phyloP scores from a whole-genome alignment of 345 rosid species.

The Noccaea caerulescens region DNA sequence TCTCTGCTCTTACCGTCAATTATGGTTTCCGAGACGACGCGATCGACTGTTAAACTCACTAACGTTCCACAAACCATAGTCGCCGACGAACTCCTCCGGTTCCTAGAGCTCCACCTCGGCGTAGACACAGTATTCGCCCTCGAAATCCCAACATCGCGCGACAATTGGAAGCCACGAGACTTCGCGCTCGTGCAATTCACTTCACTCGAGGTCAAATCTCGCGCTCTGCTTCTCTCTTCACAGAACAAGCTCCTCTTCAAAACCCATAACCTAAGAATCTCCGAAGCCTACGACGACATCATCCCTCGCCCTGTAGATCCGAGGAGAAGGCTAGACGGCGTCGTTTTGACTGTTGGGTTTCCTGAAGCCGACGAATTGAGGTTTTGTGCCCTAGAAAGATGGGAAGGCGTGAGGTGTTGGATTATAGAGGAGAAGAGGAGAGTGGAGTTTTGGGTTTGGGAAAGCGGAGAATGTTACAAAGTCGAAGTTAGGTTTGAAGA shows the following conservation, averaged over 20 bases:
- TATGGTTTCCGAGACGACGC: constrained; percentile 41
- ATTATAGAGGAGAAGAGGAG: constrained; percentile 70
- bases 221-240: constrained; percentile 53
- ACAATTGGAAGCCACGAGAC: constrained; percentile 82
- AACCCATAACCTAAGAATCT: constrained; percentile 55
- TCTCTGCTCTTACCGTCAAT: constrained; percentile 1
- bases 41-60: constrained; percentile 59
- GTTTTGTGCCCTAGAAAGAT: constrained; percentile 57
- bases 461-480: constrained; percentile 56
- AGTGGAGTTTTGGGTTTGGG: constrained; percentile 75
- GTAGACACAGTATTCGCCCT: constrained; percentile 69
- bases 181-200: constrained; percentile 80
- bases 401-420: constrained; percentile 85
- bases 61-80: constrained; percentile 66
- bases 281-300: constrained; percentile 69
- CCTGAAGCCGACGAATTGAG: constrained; percentile 44
- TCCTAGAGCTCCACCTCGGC: constrained; percentile 70
- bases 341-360: constrained; percentile 65
- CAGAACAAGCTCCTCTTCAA: constrained; percentile 57
- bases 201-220: constrained; percentile 54
- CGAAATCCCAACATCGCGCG: constrained; percentile 66
- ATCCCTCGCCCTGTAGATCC: constrained; percentile 61
- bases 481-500: constrained; percentile 75
- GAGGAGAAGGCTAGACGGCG: constrained; percentile 49
- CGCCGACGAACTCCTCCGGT: constrained; percentile 70